phyloP scores from a whole-genome alignment of 2,329 filamentous ascomycete genomes.

The Fusarium illudens region DNA sequence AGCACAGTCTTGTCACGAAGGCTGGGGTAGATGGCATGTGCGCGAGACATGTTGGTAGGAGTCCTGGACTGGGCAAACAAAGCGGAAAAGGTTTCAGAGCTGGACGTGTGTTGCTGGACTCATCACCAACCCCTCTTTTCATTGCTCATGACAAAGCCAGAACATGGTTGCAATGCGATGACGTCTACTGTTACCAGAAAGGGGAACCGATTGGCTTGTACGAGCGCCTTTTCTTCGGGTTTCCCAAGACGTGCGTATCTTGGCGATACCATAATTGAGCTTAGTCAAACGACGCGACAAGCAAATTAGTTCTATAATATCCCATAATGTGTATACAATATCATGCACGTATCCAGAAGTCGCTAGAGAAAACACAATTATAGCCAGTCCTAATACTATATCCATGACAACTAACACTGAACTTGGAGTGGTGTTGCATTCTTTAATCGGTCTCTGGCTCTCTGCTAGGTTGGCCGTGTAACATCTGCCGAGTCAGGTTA shows the following conservation, averaged over 20 bases:
- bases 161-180: neutral
- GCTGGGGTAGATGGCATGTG: conserved; percentile 52
- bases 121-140: neutral
- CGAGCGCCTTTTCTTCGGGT: neutral
- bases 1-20: conserved; percentile 52
- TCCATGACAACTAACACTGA: neutral
- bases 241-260: neutral
- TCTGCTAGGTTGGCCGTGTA: too few relatives aligned
- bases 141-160: neutral
- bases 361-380: too few relatives aligned
- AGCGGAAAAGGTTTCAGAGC: neutral
- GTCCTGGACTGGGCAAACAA: neutral
- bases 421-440: too few relatives aligned
- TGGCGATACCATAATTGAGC: neutral
- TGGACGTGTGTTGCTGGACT: neutral
- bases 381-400: too few relatives aligned
- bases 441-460: too few relatives aligned
- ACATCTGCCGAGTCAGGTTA: too few relatives aligned
- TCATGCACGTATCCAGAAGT: too few relatives aligned
- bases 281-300: too few relatives aligned
- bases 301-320: too few relatives aligned
- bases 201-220: neutral
- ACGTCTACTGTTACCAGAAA: neutral
- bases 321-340: too few relatives aligned
- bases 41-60: neutral